Percentiles rank a stretch among this genome's conserved stretches.
phyloP scores from a whole-genome alignment of 305 asterid genomes.

The Fraxinus sp. region DNA sequence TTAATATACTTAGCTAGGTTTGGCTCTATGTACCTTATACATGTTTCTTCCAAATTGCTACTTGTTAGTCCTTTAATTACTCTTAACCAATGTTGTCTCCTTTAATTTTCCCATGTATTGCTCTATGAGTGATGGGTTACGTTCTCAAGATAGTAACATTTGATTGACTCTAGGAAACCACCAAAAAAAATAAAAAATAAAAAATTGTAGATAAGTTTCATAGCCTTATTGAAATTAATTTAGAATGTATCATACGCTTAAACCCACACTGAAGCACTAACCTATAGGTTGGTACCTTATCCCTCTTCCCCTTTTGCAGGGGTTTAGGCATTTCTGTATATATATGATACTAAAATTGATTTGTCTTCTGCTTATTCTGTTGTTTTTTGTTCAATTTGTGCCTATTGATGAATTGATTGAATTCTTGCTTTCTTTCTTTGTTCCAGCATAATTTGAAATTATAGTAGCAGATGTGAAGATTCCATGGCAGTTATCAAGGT shows the following conservation, averaged over 20 bases:
- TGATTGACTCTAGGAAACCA: neutral
- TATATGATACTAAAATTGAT: neutral
- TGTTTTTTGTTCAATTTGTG: neutral
- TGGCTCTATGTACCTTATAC: neutral
- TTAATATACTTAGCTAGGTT: constrained; percentile 4
- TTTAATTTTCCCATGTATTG: neutral
- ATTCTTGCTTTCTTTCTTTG: neutral
- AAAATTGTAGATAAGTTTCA: neutral
- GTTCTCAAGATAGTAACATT: neutral
- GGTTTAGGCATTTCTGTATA: neutral
- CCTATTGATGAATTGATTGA: neutral
- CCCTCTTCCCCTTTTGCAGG: neutral
- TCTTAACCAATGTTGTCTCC: neutral
- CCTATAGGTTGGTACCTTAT: neutral
- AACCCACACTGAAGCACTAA: neutral
- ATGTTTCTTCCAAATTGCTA: neutral
- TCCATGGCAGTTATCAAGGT: neutral
- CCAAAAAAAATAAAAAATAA: neutral
- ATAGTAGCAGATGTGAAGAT: neutral
- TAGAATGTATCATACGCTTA: neutral
- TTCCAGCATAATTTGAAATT: neutral
- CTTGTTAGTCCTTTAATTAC: neutral
- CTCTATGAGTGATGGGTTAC: neutral
- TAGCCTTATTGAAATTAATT: neutral
- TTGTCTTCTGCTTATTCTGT: neutral